These are phyloP conservation scores for Polyplosphaeria fusca DNA, from an alignment of 495 filamentous ascomycete species.

Conservation along the genomic window DNA sequence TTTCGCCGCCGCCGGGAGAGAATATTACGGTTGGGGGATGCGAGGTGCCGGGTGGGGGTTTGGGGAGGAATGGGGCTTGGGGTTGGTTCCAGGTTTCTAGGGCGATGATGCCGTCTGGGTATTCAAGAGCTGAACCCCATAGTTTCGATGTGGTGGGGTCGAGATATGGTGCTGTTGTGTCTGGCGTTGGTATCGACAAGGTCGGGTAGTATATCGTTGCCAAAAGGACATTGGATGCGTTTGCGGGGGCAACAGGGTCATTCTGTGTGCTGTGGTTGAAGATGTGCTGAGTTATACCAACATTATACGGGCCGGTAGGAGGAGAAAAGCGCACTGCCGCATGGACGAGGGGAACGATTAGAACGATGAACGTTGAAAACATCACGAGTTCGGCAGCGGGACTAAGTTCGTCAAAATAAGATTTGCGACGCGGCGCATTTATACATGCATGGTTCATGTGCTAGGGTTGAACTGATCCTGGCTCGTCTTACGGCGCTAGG, in stretches of 20 bases:
- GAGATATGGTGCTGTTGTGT: conserved; percentile 15
- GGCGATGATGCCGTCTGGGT: conserved; percentile 7
- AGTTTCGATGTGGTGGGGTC: conserved; percentile 11
- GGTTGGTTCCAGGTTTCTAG: conserved; percentile 10
- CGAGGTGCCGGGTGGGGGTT: not conserved
- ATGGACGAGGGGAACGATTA: too few relatives aligned
- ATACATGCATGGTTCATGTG: too few relatives aligned
- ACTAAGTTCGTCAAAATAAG: too few relatives aligned
- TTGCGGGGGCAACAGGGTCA: conserved; percentile 19
- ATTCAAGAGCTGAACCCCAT: conserved; percentile 3
- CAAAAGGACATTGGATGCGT: conserved; percentile 1
- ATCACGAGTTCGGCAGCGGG: too few relatives aligned
- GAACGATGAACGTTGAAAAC: too few relatives aligned
- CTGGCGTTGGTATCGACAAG: not conserved
- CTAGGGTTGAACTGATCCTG: too few relatives aligned
- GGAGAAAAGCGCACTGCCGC: conserved; percentile 12
- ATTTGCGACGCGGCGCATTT: too few relatives aligned
- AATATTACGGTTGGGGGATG: conserved; percentile 18
- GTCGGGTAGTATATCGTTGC: conserved; percentile 18
- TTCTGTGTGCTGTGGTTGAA: conserved; percentile 27
- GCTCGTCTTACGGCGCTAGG: too few relatives aligned
- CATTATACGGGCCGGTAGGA: conserved; percentile 15
- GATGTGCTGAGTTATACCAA: conserved; percentile 21
- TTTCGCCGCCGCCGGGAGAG: conserved; percentile 15
- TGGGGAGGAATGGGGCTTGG: not conserved